Conservation (phyloP, 1,284 basidiomycete genomes). For the Cryptococcus neoformans region DNA sequence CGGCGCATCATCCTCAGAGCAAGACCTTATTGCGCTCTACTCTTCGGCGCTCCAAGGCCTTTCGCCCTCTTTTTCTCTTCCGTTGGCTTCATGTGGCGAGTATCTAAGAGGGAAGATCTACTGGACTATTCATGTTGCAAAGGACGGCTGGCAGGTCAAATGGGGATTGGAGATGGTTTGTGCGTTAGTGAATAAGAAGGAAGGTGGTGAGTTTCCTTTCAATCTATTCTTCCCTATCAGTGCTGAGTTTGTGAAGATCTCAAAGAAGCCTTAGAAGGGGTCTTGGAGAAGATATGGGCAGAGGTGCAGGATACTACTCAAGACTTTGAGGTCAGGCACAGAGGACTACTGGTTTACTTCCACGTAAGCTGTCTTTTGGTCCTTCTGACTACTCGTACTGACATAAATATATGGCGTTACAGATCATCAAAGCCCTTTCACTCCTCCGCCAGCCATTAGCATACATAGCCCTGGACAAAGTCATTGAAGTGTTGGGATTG, state of each 20-base stretch:
- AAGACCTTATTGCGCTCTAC: constrained; percentile 64
- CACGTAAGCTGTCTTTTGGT: constrained; percentile 17
- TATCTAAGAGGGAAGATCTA: constrained; percentile 59
- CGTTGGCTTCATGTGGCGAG: constrained; percentile 29
- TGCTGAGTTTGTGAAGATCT: constrained; percentile 50
- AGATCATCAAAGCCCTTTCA: constrained; percentile 77
- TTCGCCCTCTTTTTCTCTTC: constrained; percentile 37
- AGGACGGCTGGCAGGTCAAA: constrained; percentile 59
- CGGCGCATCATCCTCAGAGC: constrained; percentile 54
- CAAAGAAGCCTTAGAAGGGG: constrained; percentile 51
- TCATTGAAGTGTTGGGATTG: constrained; percentile 69
- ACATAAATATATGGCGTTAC: neutral
- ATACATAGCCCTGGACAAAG: constrained; percentile 58
- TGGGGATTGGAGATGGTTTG: constrained; percentile 62
- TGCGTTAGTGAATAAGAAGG: constrained; percentile 71
- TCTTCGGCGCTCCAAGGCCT: constrained; percentile 63
- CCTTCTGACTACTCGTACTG: neutral
- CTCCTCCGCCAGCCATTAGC: constrained; percentile 65
- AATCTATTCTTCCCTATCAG: neutral
- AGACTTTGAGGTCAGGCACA: constrained; percentile 16
- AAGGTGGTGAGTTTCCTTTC: constrained; percentile 54
- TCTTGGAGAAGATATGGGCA: constrained; percentile 52
- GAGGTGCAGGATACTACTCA: constrained; percentile 33
- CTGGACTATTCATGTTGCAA: constrained; percentile 59
- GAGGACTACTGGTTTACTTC: constrained; percentile 26